Evolutionary conservation across 2,329 filamentous ascomycete genomes (phyloP), one percentile per base, ranked within the genome.

Genomic region (Fusarium sp.): DNA sequence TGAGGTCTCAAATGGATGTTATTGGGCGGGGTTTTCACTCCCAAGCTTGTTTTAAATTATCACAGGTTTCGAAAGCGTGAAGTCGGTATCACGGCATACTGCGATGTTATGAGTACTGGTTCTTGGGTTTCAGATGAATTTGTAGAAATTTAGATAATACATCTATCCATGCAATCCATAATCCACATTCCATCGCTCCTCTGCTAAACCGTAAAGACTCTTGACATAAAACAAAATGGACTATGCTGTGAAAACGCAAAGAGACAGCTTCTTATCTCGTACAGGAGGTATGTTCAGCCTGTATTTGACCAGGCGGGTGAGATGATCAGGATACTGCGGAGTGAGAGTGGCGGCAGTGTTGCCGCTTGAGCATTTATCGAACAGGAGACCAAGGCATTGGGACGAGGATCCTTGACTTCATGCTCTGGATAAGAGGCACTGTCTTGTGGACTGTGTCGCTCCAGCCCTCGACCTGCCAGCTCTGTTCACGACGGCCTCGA

Each of bases 371-470:
- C 39, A 28, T 67, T 82, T 88, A 98, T 72, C 92, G 92, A 69
- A 98, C 94, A 8, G 96, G 95, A 72, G 94, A 98, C 96, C 96
- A 99, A 14, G 95, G 93, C 92, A 98, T 95, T 18, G 96, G 94
- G 70, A 98, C 92, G 80, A 99, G 83, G 78, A 99, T 95, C 78
- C 94, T 90, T 80, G 94, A 97, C 89, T 96, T 94, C 96, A 99
- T 99, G 66, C 87, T 91, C 86, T 98, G 95, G 79, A 99, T 99
- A 73, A 99, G 88, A 38, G 96, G 96, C 52, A 99, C 96, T 3
- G 96, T 99, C 89, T 97, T 98, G 87, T 99, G 96, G 42, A 98
- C 96, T 31, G 96, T 98, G 80, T 98, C 94, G 59, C 93, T 94
- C 96, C 96, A 99, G 51, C 96, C 96, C 80, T 98, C 93, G 45